Evolutionary conservation across 108 stramenopile genomes (phyloP).

Genomic region (Asterionellopsis glacialis): DNA sequence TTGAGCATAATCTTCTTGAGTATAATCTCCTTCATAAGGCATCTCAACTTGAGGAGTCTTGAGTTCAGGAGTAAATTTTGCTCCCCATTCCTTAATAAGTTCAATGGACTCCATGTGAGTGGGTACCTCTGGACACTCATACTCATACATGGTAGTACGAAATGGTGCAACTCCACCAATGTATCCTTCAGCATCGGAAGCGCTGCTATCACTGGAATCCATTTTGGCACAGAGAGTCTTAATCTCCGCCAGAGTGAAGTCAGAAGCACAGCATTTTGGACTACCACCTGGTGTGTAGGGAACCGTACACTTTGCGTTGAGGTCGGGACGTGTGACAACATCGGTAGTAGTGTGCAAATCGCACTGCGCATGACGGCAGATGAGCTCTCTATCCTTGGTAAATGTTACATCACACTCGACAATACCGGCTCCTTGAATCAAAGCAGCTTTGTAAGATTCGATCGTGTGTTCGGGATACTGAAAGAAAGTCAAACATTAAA

Average conservation of each 20-base stretch:
- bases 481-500: no score
- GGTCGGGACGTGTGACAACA: conserved; percentile 42
- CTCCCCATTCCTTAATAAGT: conserved; percentile 32
- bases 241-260: conserved; percentile 70
- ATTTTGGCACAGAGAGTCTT: conserved; percentile 75
- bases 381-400: conserved; percentile 57
- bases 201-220: conserved; percentile 45
- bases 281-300: conserved; percentile 36
- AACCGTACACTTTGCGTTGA: conserved; percentile 65
- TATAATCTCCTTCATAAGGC: conserved; percentile 58
- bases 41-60: conserved; percentile 58
- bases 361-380: conserved; percentile 73
- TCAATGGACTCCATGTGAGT: conserved; percentile 67
- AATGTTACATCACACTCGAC: conserved; percentile 83
- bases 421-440: conserved; percentile 55
- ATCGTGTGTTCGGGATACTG: conserved; percentile 60
- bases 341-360: conserved; percentile 74
- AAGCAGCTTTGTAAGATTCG: conserved; percentile 42
- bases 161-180: conserved; percentile 59
- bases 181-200: conserved; percentile 39
- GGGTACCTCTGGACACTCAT: conserved; percentile 45
- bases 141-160: conserved; percentile 56
- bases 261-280: conserved; percentile 63
- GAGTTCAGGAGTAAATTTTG: conserved; percentile 64
- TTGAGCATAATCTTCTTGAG: conserved; percentile 58